Percentiles rank a stretch among this genome's conserved stretches.
Conservation (phyloP, 495 filamentous ascomycete species). For the Cetradonia linearis region DNA sequence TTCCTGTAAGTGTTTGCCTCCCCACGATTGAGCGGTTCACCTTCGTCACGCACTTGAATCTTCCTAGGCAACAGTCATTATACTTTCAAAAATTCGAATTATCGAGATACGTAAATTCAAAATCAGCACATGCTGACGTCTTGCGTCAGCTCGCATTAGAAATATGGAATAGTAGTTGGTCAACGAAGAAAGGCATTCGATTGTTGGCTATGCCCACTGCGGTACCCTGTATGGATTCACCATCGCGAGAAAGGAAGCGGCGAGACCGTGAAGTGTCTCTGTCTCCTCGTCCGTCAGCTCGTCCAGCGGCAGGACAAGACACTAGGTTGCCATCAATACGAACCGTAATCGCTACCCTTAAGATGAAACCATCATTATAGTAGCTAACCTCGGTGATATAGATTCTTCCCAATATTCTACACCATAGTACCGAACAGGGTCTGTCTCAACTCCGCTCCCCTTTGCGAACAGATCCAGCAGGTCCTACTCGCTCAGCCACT, state of each 20-base stretch:
- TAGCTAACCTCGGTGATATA: not conserved
- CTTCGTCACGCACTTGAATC: not conserved
- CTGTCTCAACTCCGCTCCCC: conserved; percentile 15
- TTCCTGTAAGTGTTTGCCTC: not conserved
- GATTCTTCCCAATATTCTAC: conserved; percentile 12
- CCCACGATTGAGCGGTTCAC: not conserved
- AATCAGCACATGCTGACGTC: not conserved
- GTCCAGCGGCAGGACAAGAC: conserved; percentile 7
- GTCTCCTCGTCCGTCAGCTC: conserved; percentile 4
- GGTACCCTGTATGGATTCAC: conserved; percentile 13
- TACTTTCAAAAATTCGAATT: not conserved
- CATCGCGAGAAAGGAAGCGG: conserved; percentile 5
- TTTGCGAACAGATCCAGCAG: conserved; percentile 7
- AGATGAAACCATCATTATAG: no score
- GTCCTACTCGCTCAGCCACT: conserved; percentile 9
- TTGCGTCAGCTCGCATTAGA: not conserved
- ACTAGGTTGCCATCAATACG: conserved; percentile 13
- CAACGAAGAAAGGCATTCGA: not conserved
- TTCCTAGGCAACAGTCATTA: not conserved
- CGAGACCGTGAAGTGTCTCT: conserved; percentile 9
- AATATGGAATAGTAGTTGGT: not conserved
- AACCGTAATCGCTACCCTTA: not conserved
- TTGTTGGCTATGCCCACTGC: conserved; percentile 7
- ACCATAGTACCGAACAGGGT: conserved; percentile 4
- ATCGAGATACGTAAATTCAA: no score